Evolutionary conservation across 768 basidiomycete species (phyloP).

Genomic region (Cystobasidium tubakii): DNA sequence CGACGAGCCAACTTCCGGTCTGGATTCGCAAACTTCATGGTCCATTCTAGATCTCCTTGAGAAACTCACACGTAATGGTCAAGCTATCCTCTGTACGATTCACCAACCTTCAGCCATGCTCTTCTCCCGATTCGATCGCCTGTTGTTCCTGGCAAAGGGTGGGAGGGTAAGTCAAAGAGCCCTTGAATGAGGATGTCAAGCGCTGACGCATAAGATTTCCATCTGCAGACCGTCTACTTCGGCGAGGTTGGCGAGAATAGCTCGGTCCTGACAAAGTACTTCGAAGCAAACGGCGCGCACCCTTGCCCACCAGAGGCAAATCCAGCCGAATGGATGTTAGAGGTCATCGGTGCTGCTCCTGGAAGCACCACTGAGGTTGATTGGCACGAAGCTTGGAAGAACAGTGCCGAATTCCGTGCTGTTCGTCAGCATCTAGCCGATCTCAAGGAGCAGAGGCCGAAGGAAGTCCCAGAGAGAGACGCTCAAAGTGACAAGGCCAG

Average conservation of each 20-base stretch:
- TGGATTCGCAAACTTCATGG: slow-evolving; percentile 52
- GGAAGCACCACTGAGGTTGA: slow-evolving; percentile 62
- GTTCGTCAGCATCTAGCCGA: slow-evolving; percentile 55
- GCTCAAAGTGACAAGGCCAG: slow-evolving; percentile 38
- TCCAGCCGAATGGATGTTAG: slow-evolving; percentile 61
- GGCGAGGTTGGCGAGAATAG: slow-evolving; percentile 58
- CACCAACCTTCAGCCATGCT: slow-evolving; percentile 60
- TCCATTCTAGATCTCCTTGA: slow-evolving; percentile 58
- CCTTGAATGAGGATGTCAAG: background rate
- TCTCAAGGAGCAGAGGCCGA: slow-evolving; percentile 55
- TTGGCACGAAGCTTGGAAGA: slow-evolving; percentile 78
- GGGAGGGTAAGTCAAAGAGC: background rate
- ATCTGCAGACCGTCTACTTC: slow-evolving; percentile 36
- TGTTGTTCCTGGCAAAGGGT: slow-evolving; percentile 39
- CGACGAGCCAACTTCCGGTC: slow-evolving; percentile 80
- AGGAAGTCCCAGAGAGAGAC: slow-evolving; percentile 48
- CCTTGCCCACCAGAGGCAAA: slow-evolving; percentile 62
- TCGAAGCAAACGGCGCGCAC: slow-evolving; percentile 63
- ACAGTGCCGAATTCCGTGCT: slow-evolving; percentile 60
- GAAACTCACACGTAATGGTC: slow-evolving; percentile 68
- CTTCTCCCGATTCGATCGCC: slow-evolving; percentile 59
- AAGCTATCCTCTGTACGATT: slow-evolving; percentile 78
- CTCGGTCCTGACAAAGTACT: slow-evolving; percentile 63
- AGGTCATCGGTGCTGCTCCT: slow-evolving; percentile 59
- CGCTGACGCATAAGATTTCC: background rate